phyloP scores from a whole-genome alignment of 2,329 filamentous ascomycete species.

The Talaromyces sp. region DNA sequence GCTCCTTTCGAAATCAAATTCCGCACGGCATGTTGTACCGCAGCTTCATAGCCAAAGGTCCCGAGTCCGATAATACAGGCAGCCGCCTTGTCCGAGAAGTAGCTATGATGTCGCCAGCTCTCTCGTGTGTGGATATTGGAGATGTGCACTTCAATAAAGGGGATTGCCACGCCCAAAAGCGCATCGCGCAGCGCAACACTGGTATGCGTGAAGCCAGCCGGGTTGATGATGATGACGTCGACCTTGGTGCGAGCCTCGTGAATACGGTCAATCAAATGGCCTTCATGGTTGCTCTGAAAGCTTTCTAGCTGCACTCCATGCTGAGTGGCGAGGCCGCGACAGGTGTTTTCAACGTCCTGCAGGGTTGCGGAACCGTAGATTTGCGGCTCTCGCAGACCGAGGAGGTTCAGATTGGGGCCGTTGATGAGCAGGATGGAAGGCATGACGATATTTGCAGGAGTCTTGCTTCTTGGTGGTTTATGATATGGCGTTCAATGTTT shows the following conservation, averaged over 20 bases:
- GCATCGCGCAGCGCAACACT: constrained; percentile 72
- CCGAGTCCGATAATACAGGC: constrained; percentile 68
- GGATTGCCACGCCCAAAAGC: constrained; percentile 60
- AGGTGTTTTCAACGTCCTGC: constrained; percentile 50
- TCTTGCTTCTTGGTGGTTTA: not conserved
- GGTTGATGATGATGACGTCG: constrained; percentile 65
- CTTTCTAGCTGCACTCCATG: constrained; percentile 49
- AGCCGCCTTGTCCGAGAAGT: constrained; percentile 68
- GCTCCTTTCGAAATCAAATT: constrained; percentile 20
- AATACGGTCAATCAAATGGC: constrained; percentile 66
- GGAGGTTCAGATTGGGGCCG: constrained; percentile 76
- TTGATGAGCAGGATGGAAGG: constrained; percentile 64
- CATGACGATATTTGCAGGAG: not conserved
- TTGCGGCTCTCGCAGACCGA: constrained; percentile 67
- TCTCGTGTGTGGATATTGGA: constrained; percentile 70
- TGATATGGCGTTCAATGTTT: too few relatives aligned
- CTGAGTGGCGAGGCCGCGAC: constrained; percentile 43
- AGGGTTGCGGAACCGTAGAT: constrained; percentile 69
- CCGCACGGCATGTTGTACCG: constrained; percentile 47
- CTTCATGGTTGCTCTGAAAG: constrained; percentile 76
- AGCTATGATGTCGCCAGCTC: constrained; percentile 62
- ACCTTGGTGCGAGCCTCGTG: constrained; percentile 56
- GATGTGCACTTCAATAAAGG: constrained; percentile 73
- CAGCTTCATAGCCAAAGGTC: constrained; percentile 55
- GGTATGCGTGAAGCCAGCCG: constrained; percentile 69